Evolutionary conservation across 495 filamentous ascomycete genomes (phyloP).

Genomic region (Aspergillus biplanus): DNA sequence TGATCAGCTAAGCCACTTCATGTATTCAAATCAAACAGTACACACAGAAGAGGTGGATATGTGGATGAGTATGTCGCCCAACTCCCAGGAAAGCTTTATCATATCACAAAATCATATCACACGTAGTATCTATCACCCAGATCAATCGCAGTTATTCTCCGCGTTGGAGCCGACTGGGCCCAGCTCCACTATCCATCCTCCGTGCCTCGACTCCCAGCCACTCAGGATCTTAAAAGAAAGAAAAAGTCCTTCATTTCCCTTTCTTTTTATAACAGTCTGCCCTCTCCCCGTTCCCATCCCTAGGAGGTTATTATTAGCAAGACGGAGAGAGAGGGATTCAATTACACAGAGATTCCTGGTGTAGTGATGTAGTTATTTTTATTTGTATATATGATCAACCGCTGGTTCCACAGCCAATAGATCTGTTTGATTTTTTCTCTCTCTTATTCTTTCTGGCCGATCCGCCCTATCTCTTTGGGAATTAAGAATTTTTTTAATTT

Average conservation of each 20-base stretch:
- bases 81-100: background rate
- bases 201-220: constrained; percentile 21
- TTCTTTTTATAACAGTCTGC: constrained; percentile 17
- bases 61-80: background rate
- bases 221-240: constrained; percentile 12
- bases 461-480: constrained; percentile 6
- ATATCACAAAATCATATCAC: constrained; percentile 13
- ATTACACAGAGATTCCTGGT: constrained; percentile 6
- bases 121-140: constrained; percentile 21
- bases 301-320: constrained; percentile 14
- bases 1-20: background rate
- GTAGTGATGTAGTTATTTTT: constrained; percentile 14
- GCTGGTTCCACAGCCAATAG: constrained; percentile 21
- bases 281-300: background rate
- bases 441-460: constrained; percentile 3
- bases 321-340: constrained; percentile 10
- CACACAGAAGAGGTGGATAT: background rate
- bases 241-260: constrained; percentile 23
- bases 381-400: constrained; percentile 16
- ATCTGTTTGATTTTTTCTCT: constrained; percentile 13
- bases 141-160: constrained; percentile 25
- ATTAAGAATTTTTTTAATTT: background rate
- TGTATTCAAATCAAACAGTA: background rate
- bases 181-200: constrained; percentile 16
- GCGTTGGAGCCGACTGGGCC: constrained; percentile 22